Evolutionary conservation across 192 early-diverging fungal species (phyloP), one percentile per base, ranked within the genome.

Genomic region (Linnemannia schmuckeri): DNA sequence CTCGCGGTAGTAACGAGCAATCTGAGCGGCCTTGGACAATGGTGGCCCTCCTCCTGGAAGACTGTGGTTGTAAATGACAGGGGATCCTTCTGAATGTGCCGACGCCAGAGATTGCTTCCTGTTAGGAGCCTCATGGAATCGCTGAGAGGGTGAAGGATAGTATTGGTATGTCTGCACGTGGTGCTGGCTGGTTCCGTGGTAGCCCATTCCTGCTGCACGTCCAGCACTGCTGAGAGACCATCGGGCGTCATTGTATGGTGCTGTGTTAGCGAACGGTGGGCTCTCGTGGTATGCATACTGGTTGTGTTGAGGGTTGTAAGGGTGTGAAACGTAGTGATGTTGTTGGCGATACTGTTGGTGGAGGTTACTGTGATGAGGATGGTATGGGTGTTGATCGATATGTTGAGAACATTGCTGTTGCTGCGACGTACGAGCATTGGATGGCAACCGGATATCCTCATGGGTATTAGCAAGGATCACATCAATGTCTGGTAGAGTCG

Each of bases 381-480:
- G 57, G 33, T 41, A 33, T 20, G 40, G 37, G 17, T 78, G 33
- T 3, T 41, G 20, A 9, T 70, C n/a, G 20, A 27, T 20, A 30
- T 57, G 37, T 46, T 66, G 40, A 35, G 61, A 30, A 3, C 27
- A 30, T 15, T 66, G 61, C 4, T 41, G 38, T 42, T 76, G 75
- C n/a, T 66, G 70, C 0, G 7, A 37, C 22, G 27, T 57, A 13
- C n/a, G 71, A n/a, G 57, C 52, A 30, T 70, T 61, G 15, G 71
- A 4, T 5, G 79, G 79, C 15, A 61, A 42, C 30, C 79, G 71
- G 10, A 74, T 38, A 37, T 80, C 79, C 57, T 61, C 72, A 30
- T 55, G n/a, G 1, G 79, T n/a, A 47, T 80, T 80, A 54, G 79
- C 79, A 2, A 80, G 44, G 38, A 74, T 74, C n/a, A 80, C 79